Conservation (phyloP, 2,329 filamentous ascomycete genomes). For the Fusarium sp. region DNA sequence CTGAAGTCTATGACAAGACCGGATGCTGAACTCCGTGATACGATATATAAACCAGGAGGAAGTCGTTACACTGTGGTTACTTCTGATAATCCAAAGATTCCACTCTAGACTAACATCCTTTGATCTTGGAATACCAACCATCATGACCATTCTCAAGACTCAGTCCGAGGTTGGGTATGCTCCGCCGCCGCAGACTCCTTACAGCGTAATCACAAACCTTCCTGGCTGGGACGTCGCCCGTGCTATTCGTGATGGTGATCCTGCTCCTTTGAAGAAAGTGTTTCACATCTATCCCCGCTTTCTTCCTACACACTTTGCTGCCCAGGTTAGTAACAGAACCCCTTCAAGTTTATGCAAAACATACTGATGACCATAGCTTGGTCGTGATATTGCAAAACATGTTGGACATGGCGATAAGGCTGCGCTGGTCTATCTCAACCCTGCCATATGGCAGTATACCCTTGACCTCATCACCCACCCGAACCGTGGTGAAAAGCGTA, state of each 20-base stretch:
- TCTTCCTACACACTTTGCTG: constrained; percentile 54
- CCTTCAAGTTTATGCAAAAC: no score
- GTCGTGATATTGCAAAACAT: constrained; percentile 52
- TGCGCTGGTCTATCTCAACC: constrained; percentile 51
- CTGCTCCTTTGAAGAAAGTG: constrained; percentile 50
- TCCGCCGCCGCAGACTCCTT: constrained; percentile 60
- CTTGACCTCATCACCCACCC: constrained; percentile 51
- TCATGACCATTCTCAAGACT: constrained; percentile 55
- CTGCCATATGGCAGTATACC: constrained; percentile 49
- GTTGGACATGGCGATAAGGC: constrained; percentile 46
- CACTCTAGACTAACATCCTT: background rate
- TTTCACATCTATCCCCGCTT: constrained; percentile 63
- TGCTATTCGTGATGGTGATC: constrained; percentile 58
- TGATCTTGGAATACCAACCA: background rate
- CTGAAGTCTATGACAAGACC: background rate
- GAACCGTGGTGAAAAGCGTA: constrained; percentile 52
- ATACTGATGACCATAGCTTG: constrained; percentile 50
- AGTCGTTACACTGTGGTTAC: background rate
- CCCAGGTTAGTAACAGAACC: constrained; percentile 45
- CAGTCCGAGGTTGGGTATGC: constrained; percentile 59
- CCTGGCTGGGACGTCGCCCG: constrained; percentile 58
- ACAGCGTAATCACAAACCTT: constrained; percentile 61
- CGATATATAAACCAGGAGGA: background rate
- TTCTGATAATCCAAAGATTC: background rate
- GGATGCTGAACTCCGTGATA: background rate